These are phyloP conservation scores for Saccharomyces hybrid DNA, from an alignment of 1,139 yeast species.

Conservation along the genomic window DNA sequence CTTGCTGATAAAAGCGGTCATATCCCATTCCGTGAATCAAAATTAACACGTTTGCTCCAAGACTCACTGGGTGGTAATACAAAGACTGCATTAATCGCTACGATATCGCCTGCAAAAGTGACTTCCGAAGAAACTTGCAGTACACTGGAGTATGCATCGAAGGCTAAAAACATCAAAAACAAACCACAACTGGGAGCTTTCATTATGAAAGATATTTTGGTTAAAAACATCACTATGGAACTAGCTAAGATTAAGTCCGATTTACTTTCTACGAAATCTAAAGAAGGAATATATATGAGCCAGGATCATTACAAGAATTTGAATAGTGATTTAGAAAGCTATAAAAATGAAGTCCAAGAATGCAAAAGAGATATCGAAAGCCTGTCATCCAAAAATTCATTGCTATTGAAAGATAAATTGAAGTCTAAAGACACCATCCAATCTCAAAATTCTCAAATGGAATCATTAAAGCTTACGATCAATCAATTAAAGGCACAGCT, in stretches of 20 bases:
- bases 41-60: conserved; percentile 53
- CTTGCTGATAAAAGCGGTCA: conserved; percentile 41
- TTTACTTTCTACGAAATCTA: conserved; percentile 50
- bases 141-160: conserved; percentile 58
- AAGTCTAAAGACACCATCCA: conserved; percentile 27
- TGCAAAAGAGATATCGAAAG: conserved; percentile 34
- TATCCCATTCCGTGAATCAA: conserved; percentile 61
- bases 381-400: conserved; percentile 31
- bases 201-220: conserved; percentile 46
- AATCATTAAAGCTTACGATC: conserved; percentile 28
- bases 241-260: conserved; percentile 50
- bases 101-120: conserved; percentile 58
- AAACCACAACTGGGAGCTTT: conserved; percentile 46
- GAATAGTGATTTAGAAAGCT: conserved; percentile 39
- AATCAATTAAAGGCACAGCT: conserved; percentile 25
- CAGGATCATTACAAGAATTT: conserved; percentile 49
- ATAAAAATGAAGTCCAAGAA: conserved; percentile 41
- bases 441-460: conserved; percentile 28
- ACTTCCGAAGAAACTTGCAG: conserved; percentile 57
- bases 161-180: conserved; percentile 57
- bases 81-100: conserved; percentile 57
- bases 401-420: conserved; percentile 24
- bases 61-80: conserved; percentile 65
- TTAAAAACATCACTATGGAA: conserved; percentile 51
- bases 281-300: conserved; percentile 58